phyloP scores from a whole-genome alignment of 495 filamentous ascomycete species.

The Aspergillus ostianus region DNA sequence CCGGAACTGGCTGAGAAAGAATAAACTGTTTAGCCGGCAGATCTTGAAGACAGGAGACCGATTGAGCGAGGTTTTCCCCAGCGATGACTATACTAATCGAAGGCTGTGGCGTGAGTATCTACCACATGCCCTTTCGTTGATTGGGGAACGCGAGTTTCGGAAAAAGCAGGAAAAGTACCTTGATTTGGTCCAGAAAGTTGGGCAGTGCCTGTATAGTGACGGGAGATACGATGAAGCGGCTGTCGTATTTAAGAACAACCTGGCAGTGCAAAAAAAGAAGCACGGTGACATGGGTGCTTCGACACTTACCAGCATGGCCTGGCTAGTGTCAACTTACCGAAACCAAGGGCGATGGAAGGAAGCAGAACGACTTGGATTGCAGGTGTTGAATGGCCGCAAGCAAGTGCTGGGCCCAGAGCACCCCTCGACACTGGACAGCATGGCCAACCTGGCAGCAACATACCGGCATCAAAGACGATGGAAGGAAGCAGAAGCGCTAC shows the following conservation, averaged over 20 bases:
- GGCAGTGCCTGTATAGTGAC: slow-evolving; percentile 6
- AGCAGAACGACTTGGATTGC: background rate
- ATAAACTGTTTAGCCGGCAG: slow-evolving; percentile 10
- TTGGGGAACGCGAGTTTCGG: slow-evolving; percentile 6
- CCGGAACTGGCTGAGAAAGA: slow-evolving; percentile 30
- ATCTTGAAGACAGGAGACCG: slow-evolving; percentile 14
- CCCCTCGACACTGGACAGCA: slow-evolving; percentile 25
- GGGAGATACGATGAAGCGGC: slow-evolving; percentile 24
- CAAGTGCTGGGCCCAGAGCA: slow-evolving; percentile 13
- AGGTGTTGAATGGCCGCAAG: background rate
- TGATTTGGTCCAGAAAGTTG: slow-evolving; percentile 1
- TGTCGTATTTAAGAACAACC: too few relatives aligned
- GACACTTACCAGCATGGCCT: slow-evolving; percentile 23
- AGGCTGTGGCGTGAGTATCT: slow-evolving; percentile 27
- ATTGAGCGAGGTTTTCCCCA: slow-evolving; percentile 22
- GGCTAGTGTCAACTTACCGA: slow-evolving; percentile 16
- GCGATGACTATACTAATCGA: slow-evolving; percentile 23
- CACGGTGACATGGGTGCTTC: slow-evolving; percentile 26
- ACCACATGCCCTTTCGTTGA: slow-evolving; percentile 20
- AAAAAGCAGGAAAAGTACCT: background rate
- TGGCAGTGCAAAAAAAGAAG: slow-evolving; percentile 11
- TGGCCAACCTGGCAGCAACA: slow-evolving; percentile 28
- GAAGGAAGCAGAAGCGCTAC: slow-evolving; percentile 34
- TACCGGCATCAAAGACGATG: slow-evolving; percentile 31
- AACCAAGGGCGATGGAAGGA: slow-evolving; percentile 16